Evolutionary conservation across 306 rosid species (phyloP), one percentile per base, ranked within the genome.

Genomic region (Quercus gilva): DNA sequence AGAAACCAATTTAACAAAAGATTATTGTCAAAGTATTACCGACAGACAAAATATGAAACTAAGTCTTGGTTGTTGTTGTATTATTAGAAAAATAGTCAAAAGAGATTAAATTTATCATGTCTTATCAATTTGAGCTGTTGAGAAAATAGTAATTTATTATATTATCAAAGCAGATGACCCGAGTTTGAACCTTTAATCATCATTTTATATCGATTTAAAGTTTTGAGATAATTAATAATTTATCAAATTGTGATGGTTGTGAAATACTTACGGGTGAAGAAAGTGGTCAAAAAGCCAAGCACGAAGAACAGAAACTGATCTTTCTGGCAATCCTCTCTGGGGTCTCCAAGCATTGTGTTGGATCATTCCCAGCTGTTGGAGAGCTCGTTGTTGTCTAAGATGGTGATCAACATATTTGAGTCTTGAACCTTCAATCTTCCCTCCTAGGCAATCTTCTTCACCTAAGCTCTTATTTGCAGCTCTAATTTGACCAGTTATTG

Each of bases 331-430:
- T 63, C 99, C 99, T 84, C 99, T 79, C 74, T 93, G 99, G 78
- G 99, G 99, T 89, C 99, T 90, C 99, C 99, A 96, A 77, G 99
- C 99, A 77, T 96, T 96, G 80, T 96, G 98, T 86, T 96, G 96
- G 81, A 96, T 91, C 98, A 96, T 96, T 57, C 99, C 99, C 86
- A 96, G 75, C 43, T 96, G 99, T 41, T 96, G 99, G 25, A 96
- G 96, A 79, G 99, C 97, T 74, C 96, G 83, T 31, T 96, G 99
- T 81, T 93, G 99, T 51, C 99, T 73, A 5, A 95, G 87, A 28
- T 95, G 99, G 74, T 95, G 88, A 64, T 96, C 99, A 0, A 96
- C 99, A 74, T 88, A 96, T 69, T 91, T 96, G 10, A 96, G 89
- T 76, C 97, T 87, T 1, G 98, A 92, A 17, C 99, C 98, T 88